Evolutionary conservation across 768 basidiomycete species (phyloP), one percentile per base, ranked within the genome.

Genomic region (Suillus spraguei): DNA sequence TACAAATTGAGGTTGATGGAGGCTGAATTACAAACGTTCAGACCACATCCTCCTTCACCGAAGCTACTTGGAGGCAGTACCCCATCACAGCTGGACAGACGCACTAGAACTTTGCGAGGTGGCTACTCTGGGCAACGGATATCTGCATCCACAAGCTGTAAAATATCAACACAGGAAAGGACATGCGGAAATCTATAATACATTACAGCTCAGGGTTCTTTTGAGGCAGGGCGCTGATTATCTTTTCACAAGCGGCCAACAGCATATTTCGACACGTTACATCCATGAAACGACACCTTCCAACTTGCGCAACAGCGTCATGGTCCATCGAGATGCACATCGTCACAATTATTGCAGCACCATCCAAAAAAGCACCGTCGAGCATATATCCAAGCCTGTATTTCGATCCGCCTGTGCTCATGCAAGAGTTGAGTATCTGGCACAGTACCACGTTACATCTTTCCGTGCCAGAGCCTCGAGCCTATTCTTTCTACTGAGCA

Each of bases 391-490:
- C 33, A n/a, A 24, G 44, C 22, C 22, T 9, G 42, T 2, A 28
- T 5, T 4, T 46, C 52, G 55, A n/a, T 3, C 17, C n/a, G 28
- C 44, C 33, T n/a, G n/a, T n/a, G n/a, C n/a, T n/a, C n/a, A n/a
- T n/a, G 38, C 72, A 74, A 17, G 72, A 60, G 24, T 64, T 61
- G 65, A 76, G 74, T 22, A 66, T 63, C 44, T 66, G 70, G 10
- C 66, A 68, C 55, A 76, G 71, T 71, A 68, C 73, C 73, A 74
- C 0, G 68, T 67, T 4, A 71, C 66, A 35, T 76, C 74, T 36
- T 68, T 65, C 35, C 60, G 71, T 11, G 64, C 67, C n/a, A 74
- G 71, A n/a, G 60, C 65, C 8, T 65, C 66, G 20, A 76, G 63
- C 28, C 71, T 65, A 20, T 70, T 66, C 49, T 35, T 67, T 47